phyloP scores from a whole-genome alignment of 148 eudicot genomes.

The Arbutus unedo region DNA sequence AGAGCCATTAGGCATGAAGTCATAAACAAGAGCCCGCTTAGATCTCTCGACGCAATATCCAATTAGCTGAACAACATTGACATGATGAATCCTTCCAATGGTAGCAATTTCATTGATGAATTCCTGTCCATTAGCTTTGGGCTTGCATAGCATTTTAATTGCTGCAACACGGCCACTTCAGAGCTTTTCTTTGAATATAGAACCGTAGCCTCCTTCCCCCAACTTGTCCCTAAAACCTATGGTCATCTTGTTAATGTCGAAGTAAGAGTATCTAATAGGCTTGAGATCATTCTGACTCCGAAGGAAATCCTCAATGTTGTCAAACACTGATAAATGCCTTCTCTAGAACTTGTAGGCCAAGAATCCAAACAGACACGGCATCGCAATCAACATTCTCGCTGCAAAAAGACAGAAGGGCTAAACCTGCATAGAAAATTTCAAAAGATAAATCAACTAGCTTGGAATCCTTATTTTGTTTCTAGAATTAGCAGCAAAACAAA shows the following conservation, averaged over 20 bases:
- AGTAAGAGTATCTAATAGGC: conserved; percentile 21
- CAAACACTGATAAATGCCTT: conserved; percentile 17
- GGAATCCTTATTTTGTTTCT: no score
- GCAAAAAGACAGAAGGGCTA: neutral
- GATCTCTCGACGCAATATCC: conserved; percentile 22
- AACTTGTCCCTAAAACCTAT: conserved; percentile 17
- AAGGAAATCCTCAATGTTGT: conserved; percentile 19
- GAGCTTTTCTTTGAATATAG: conserved; percentile 24
- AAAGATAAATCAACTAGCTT: no score
- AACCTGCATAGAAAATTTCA: no score
- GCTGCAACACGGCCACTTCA: conserved; percentile 18
- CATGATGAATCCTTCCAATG: conserved; percentile 28
- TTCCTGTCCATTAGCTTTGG: conserved; percentile 18
- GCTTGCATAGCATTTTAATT: conserved; percentile 14
- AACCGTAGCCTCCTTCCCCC: conserved; percentile 26
- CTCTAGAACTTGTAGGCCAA: neutral
- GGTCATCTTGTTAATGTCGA: conserved; percentile 20
- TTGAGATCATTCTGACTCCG: conserved; percentile 7
- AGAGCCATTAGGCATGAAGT: conserved; percentile 28
- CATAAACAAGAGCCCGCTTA: conserved; percentile 24
- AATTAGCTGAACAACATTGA: conserved; percentile 20
- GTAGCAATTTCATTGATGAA: conserved; percentile 26
- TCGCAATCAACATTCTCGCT: no score
- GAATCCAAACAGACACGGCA: neutral
- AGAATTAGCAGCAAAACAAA: no score